Percentiles rank a stretch among this genome's conserved stretches.
phyloP scores from a whole-genome alignment of 2,329 filamentous ascomycete genomes.

The Cordyceps tenuipes region DNA sequence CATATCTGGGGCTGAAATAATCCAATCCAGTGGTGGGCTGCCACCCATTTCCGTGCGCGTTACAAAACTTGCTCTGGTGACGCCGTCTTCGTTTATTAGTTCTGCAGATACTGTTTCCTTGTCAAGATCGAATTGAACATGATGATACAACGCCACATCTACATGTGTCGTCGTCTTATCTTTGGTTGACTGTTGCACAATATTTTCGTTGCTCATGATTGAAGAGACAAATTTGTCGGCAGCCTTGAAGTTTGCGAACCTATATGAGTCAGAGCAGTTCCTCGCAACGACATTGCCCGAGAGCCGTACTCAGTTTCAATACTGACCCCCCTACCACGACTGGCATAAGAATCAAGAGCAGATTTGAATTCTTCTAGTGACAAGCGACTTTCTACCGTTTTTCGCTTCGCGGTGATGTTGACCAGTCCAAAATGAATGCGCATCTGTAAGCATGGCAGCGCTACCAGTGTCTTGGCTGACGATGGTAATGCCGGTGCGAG shows the following conservation, averaged over 20 bases:
- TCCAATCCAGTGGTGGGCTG: constrained; percentile 16
- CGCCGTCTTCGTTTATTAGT: not conserved
- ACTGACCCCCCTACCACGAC: constrained; percentile 21
- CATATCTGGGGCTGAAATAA: constrained; percentile 28
- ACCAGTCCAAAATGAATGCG: constrained; percentile 26
- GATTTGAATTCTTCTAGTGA: constrained; percentile 19
- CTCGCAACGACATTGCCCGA: not conserved
- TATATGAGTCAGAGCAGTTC: not conserved
- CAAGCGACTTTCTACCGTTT: constrained; percentile 16
- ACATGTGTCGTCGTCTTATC: not conserved
- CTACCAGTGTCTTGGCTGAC: constrained; percentile 19
- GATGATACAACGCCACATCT: not conserved
- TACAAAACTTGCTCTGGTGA: not conserved
- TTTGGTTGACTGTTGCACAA: not conserved
- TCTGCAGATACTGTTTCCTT: not conserved
- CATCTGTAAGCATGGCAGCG: constrained; percentile 21
- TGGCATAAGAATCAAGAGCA: constrained; percentile 21
- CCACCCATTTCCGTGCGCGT: not conserved
- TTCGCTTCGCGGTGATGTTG: constrained; percentile 20
- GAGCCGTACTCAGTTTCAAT: constrained; percentile 21
- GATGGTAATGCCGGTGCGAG: constrained; percentile 16
- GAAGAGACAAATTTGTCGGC: not conserved
- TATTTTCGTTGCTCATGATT: not conserved
- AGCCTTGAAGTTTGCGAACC: not conserved
- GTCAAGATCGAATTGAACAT: not conserved